Evolutionary conservation across 192 early-diverging fungal species (phyloP).

Genomic region (Oehlia diaphana): DNA sequence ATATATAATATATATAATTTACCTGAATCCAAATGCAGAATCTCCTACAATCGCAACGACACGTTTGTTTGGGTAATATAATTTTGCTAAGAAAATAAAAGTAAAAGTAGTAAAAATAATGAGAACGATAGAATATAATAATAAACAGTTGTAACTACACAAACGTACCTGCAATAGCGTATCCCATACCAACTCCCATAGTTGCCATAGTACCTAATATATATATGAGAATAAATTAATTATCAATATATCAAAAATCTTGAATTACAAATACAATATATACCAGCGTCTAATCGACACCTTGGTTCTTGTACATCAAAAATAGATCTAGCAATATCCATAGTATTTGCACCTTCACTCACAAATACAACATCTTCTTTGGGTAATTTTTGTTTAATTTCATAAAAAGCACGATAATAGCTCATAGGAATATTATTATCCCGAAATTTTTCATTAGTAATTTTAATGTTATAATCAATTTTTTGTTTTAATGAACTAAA

Average conservation of each 20-base stretch:
- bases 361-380: constrained; percentile 54
- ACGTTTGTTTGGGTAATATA: constrained; percentile 49
- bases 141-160: not conserved
- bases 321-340: constrained; percentile 76
- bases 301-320: constrained; percentile 66
- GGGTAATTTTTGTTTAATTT: constrained; percentile 62
- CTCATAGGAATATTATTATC: constrained; percentile 54
- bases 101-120: not conserved
- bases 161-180: constrained; percentile 56
- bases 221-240: not conserved
- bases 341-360: constrained; percentile 76
- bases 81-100: constrained; percentile 44
- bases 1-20: not conserved
- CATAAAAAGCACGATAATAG: constrained; percentile 68
- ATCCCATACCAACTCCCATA: constrained; percentile 82
- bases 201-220: constrained; percentile 58
- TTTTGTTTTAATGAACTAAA: constrained; percentile 36
- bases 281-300: constrained; percentile 66
- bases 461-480: constrained; percentile 45
- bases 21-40: constrained; percentile 78
- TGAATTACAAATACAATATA: not conserved
- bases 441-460: constrained; percentile 43
- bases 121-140: not conserved
- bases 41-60: constrained; percentile 74
- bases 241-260: too few relatives aligned